Percentiles rank a stretch among this genome's conserved stretches.
These are phyloP conservation scores for Talaromyces rugulosus DNA, from an alignment of 2,329 filamentous ascomycete species.

Conservation along the genomic window DNA sequence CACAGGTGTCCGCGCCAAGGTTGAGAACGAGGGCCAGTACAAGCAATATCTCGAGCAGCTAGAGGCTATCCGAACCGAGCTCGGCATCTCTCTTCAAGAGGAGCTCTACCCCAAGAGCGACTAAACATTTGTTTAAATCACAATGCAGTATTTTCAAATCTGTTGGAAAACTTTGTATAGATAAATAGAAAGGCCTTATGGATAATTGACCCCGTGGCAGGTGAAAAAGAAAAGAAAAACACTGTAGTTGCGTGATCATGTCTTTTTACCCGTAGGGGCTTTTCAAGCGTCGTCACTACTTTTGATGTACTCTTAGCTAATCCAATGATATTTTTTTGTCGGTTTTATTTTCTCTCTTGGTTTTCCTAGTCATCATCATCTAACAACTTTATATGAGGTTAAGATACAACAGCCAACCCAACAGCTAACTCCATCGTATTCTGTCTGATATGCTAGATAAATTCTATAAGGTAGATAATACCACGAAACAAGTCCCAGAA, in stretches of 20 bases:
- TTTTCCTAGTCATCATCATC: not conserved
- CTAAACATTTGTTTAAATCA: slow-evolving; percentile 21
- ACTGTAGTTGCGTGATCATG: not conserved
- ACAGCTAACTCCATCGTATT: not conserved
- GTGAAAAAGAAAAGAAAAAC: not conserved
- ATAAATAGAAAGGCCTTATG: slow-evolving; percentile 15
- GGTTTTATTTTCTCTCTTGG: not conserved
- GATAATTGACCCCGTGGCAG: slow-evolving; percentile 9
- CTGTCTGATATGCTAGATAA: not conserved
- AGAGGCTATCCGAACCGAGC: slow-evolving; percentile 86
- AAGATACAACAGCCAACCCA: not conserved
- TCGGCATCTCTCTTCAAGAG: slow-evolving; percentile 88
- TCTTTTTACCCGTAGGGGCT: not conserved
- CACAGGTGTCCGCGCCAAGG: slow-evolving; percentile 95
- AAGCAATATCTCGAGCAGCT: slow-evolving; percentile 92
- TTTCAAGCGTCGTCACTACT: not conserved
- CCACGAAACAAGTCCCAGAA: not conserved
- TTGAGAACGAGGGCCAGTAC: slow-evolving; percentile 97
- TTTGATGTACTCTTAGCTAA: not conserved
- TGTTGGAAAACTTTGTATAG: slow-evolving; percentile 14
- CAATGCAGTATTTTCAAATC: not conserved
- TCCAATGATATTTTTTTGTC: not conserved
- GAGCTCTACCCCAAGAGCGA: slow-evolving; percentile 70
- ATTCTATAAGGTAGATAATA: not conserved
- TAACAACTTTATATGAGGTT: not conserved